These are phyloP conservation scores for Saccharomycopsis fermentans DNA, from an alignment of 805 yeast genomes.

Conservation along the genomic window DNA sequence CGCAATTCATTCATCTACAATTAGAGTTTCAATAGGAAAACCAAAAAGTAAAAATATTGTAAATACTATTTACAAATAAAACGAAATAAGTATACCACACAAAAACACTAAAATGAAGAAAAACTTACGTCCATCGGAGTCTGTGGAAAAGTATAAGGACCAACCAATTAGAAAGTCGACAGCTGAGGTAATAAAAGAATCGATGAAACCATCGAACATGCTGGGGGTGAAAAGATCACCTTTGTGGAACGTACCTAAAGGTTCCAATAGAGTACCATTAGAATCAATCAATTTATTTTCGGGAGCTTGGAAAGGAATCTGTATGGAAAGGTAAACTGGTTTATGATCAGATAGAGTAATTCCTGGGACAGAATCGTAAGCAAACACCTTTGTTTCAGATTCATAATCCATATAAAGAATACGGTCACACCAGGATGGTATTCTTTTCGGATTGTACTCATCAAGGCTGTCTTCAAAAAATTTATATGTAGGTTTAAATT, in stretches of 20 bases:
- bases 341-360: constrained; percentile 64
- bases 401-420: constrained; percentile 46
- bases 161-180: constrained; percentile 7
- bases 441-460: constrained; percentile 46
- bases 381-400: constrained; percentile 5
- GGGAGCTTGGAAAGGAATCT: constrained; percentile 37
- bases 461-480: constrained; percentile 33
- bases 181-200: not conserved
- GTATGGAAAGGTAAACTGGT: constrained; percentile 53
- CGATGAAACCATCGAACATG: not conserved
- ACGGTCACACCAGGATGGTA: constrained; percentile 90
- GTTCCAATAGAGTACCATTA: not conserved
- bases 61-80: not conserved
- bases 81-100: not conserved
- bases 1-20: not conserved
- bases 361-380: constrained; percentile 40
- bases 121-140: not conserved
- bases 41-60: too few species aligned
- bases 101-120: not conserved
- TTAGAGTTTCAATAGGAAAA: too few species aligned
- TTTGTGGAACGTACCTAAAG: not conserved
- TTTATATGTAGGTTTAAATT: constrained; percentile 77
- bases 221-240: not conserved
- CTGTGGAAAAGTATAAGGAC: constrained; percentile 3
- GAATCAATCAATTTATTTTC: not conserved